phyloP scores from a whole-genome alignment of 192 early-diverging fungal genomes.

The Coemansia sp. region DNA sequence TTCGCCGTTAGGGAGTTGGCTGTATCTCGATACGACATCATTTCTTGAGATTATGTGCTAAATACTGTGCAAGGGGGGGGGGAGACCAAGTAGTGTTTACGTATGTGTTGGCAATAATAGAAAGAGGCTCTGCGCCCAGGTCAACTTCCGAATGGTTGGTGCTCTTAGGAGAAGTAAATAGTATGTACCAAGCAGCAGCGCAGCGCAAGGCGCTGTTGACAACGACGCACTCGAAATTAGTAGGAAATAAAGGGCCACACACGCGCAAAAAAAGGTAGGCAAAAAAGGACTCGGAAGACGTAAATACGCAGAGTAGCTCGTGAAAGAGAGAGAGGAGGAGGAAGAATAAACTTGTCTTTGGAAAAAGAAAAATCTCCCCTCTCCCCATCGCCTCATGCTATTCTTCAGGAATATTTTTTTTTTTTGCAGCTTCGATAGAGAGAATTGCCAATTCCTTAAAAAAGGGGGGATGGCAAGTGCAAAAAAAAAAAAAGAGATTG shows the following conservation, averaged over 20 bases:
- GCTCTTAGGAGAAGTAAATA: not conserved
- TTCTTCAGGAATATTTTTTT: not conserved
- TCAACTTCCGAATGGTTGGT: not conserved
- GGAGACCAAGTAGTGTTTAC: not conserved
- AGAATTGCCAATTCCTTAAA: not conserved
- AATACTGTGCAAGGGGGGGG: not conserved
- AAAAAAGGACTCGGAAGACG: not conserved
- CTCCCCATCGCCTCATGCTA: slow-evolving; percentile 3
- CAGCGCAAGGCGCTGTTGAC: not conserved
- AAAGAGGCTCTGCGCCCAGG: not conserved
- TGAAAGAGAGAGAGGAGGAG: not conserved
- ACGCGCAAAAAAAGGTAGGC: not conserved
- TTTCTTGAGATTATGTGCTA: not conserved
- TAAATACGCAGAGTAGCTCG: not conserved
- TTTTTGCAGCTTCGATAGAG: not conserved
- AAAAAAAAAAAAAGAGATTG: not conserved
- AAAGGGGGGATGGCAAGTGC: not conserved
- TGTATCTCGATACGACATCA: slow-evolving; percentile 45
- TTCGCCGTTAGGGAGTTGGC: slow-evolving; percentile 43
- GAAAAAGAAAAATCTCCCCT: slow-evolving; percentile 1
- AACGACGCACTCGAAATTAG: slow-evolving; percentile 1
- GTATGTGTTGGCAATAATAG: not conserved
- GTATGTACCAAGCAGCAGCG: not conserved
- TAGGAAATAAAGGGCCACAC: slow-evolving; percentile 9
- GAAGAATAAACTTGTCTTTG: not conserved